Evolutionary conservation across 495 filamentous ascomycete species (phyloP).

Genomic region (Aspergillus sclerotioniger): DNA sequence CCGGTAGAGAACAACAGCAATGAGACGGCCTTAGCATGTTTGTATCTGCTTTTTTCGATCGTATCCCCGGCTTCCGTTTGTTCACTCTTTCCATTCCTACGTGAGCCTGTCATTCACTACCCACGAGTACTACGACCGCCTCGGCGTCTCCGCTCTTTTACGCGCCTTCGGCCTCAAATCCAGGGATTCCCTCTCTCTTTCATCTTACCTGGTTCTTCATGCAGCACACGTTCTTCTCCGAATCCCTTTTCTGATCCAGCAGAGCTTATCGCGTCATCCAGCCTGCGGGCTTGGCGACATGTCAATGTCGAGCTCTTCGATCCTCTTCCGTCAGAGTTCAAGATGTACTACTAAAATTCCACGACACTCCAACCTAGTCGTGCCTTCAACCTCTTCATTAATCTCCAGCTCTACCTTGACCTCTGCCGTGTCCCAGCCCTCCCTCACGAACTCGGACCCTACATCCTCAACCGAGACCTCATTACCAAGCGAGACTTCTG

Average conservation of each 20-base stretch:
- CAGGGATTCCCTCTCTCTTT: conserved; percentile 1
- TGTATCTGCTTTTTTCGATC: not conserved
- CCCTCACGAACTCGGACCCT: not conserved
- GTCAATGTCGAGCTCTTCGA: conserved; percentile 21
- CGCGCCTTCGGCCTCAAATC: conserved; percentile 4
- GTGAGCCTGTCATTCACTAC: not conserved
- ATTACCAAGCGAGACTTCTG: not conserved
- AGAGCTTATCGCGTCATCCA: not conserved
- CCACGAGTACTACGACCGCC: not conserved
- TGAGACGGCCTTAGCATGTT: conserved; percentile 7
- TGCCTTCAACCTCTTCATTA: conserved; percentile 2
- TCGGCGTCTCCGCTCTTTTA: conserved; percentile 3
- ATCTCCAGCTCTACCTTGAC: not conserved
- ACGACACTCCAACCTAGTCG: conserved; percentile 6
- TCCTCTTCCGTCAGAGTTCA: conserved; percentile 21
- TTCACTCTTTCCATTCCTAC: not conserved
- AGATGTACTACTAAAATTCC: conserved; percentile 25
- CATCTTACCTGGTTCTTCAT: conserved; percentile 8
- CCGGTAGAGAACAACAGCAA: conserved; percentile 4
- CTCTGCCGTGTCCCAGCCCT: conserved; percentile 4
- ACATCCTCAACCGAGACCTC: not conserved
- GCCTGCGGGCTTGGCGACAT: conserved; percentile 20
- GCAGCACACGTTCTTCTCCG: conserved; percentile 1
- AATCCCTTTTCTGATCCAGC: conserved; percentile 2
- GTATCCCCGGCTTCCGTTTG: not conserved